These are phyloP conservation scores for Macadamia integrifolia DNA, from an alignment of 164 flowering plant species.

Conservation along the genomic window DNA sequence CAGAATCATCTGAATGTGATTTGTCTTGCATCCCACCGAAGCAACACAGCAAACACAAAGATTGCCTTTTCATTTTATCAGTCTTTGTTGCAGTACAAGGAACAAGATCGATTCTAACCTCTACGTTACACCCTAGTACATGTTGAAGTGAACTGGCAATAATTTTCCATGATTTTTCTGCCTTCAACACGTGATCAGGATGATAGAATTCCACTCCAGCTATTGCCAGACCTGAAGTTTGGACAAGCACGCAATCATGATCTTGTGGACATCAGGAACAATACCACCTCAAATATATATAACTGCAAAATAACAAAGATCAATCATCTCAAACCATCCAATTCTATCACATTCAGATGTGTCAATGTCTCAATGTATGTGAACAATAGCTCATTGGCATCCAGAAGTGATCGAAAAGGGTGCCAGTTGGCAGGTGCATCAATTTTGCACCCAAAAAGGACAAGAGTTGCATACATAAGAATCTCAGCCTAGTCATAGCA, in stretches of 20 bases:
- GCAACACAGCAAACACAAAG: constrained; percentile 57
- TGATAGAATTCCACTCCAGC: constrained; percentile 64
- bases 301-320: not conserved
- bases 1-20: constrained; percentile 32
- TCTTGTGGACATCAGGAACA: not conserved
- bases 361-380: no score
- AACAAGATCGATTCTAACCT: constrained; percentile 57
- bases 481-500: no score
- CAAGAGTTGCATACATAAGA: no score
- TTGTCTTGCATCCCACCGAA: constrained; percentile 40
- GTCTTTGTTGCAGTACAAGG: constrained; percentile 22
- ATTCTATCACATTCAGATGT: no score
- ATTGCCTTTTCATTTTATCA: constrained; percentile 35
- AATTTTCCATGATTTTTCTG: constrained; percentile 79
- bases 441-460: no score
- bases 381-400: no score
- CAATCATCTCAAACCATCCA: not conserved
- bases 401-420: no score
- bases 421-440: no score
- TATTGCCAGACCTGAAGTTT: constrained; percentile 55
- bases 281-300: not conserved
- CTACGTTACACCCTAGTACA: constrained; percentile 68
- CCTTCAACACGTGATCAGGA: constrained; percentile 54
- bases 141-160: constrained; percentile 74
- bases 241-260: not conserved